Evolutionary conservation across 2,329 filamentous ascomycete species (phyloP), one percentile per base, ranked within the genome.

Genomic region (Talaromyces sp.): DNA sequence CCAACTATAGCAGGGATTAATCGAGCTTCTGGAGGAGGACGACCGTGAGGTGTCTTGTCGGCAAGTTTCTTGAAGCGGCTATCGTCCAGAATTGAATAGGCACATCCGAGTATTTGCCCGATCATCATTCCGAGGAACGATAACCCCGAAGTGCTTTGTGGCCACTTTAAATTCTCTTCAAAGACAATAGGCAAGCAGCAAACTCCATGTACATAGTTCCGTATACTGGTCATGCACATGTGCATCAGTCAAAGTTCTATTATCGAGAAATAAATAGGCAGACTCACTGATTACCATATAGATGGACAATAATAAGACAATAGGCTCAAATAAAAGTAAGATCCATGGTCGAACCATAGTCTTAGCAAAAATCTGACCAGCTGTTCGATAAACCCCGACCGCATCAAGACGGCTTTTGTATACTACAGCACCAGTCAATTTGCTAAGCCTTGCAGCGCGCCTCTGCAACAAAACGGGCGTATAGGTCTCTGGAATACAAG

Each of bases 161-260:
- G 70, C 56, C 79, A 76, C 11, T 70, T 67, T 9, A 76, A 76
- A 24, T 64, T 61, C 16, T 68, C 65, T 57, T 75, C 65, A 36
- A 74, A 80, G 3, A 80, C 69, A n/a, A 78, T 76, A 0, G 77
- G 77, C 51, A 78, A 79, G 77, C 78, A 32, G 74, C 70, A 55
- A 80, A 80, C 45, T 77, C 62, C 57, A 80, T 75, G 54, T 79
- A 80, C 24, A 80, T 68, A 4, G 76, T 73, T 5, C 77, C 74
- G 49, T 80, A 80, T 1, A 74, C 68, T 51, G 78, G 2, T 5
- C n/a, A 30, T 13, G n/a, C 22, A 1, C 17, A 22, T 16, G 16
- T 10, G 10, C 2, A 14, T 16, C 2, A 35, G 14, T 16, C 13
- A 3, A 32, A 7, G 10, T 7, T 32, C 3, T 4, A 20, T 11